These are phyloP conservation scores for Naegleria lovaniensis DNA, from an alignment of 208 protist genomes.

Conservation along the genomic window DNA sequence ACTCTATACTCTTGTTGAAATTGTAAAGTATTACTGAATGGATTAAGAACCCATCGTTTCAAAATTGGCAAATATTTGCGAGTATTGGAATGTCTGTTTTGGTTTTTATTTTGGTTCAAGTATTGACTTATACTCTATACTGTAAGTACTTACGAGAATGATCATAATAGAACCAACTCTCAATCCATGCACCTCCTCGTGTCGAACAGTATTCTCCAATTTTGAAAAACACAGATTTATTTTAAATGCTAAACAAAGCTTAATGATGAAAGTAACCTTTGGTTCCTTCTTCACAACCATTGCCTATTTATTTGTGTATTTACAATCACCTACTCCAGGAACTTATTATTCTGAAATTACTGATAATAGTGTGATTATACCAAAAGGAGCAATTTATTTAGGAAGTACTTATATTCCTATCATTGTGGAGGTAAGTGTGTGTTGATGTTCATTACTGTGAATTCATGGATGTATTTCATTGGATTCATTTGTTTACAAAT, in stretches of 20 bases:
- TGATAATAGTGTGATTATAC: not conserved
- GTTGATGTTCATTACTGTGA: too few species aligned
- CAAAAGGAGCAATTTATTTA: not conserved
- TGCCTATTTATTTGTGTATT: constrained; percentile 10
- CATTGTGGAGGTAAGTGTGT: not conserved
- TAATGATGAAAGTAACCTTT: not conserved
- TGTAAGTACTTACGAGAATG: too few species aligned
- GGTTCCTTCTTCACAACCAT: not conserved
- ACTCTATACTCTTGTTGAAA: too few species aligned
- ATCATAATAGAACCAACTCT: too few species aligned
- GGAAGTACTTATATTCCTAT: not conserved
- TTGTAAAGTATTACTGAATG: not conserved
- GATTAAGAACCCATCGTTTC: not conserved
- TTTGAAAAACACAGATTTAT: not conserved
- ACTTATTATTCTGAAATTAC: not conserved
- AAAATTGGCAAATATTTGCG: not conserved
- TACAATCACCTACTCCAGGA: not conserved
- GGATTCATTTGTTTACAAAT: too few species aligned
- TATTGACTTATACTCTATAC: not conserved
- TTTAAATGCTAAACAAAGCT: not conserved
- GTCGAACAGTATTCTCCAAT: not conserved
- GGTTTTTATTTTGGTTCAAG: not conserved
- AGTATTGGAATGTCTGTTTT: not conserved
- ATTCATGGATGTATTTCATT: too few species aligned
- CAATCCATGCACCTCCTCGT: too few species aligned